Percentiles rank a stretch among this genome's conserved stretches.
These are phyloP conservation scores for Sisymbrium altissimum DNA, from an alignment of 345 rosid genomes.

Conservation along the genomic window DNA sequence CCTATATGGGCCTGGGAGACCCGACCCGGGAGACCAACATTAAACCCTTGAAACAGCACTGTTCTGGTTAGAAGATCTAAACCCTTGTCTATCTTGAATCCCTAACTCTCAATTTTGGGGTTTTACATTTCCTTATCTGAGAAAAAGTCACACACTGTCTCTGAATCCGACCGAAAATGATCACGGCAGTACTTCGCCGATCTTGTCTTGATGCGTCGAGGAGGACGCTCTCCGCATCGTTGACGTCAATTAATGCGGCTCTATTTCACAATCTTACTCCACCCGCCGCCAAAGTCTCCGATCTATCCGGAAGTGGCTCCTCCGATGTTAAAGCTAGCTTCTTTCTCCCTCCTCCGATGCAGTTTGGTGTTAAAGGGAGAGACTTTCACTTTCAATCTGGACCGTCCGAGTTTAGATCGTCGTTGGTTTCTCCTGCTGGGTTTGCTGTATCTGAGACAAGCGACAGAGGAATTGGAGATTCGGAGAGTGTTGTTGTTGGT, in stretches of 20 bases:
- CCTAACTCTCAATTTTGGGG: constrained; percentile 27
- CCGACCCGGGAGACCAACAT: neutral
- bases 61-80: neutral
- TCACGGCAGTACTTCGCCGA: constrained; percentile 24
- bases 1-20: neutral
- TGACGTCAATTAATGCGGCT: constrained; percentile 16
- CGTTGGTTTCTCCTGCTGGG: constrained; percentile 39
- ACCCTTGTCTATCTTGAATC: constrained; percentile 23
- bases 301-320: neutral
- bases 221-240: constrained; percentile 1
- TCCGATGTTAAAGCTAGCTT: neutral
- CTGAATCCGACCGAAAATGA: neutral
- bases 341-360: neutral
- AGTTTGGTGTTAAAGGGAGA: constrained; percentile 22
- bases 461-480: neutral
- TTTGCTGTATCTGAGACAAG: constrained; percentile 39
- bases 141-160: no score
- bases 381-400: constrained; percentile 53
- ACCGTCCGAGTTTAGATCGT: constrained; percentile 28
- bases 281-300: constrained; percentile 15
- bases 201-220: constrained; percentile 17
- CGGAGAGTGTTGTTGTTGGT: constrained; percentile 36
- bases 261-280: constrained; percentile 13
- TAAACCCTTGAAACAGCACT: neutral
- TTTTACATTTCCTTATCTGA: constrained; percentile 2